phyloP scores from a whole-genome alignment of 164 flowering plant genomes.

The Pachysandra terminalis region DNA sequence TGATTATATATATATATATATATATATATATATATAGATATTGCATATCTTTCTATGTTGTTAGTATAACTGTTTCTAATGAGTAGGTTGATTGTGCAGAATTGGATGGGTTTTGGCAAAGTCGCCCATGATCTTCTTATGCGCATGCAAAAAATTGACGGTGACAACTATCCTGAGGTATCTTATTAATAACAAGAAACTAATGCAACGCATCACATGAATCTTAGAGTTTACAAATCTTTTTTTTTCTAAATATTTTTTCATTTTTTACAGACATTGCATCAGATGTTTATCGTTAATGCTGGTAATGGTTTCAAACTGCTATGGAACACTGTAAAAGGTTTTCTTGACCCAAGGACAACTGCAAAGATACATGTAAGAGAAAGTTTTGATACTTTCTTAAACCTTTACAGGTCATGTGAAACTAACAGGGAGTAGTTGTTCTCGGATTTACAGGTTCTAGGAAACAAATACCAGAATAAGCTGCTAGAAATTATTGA shows the following conservation, averaged over 20 bases:
- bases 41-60: neutral
- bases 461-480: conserved; percentile 62
- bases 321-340: conserved; percentile 73
- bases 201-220: neutral
- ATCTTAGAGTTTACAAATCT: neutral
- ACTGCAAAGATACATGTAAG: conserved; percentile 82
- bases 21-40: too few relatives aligned
- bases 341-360: conserved; percentile 83
- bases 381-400: neutral
- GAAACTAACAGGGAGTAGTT: conserved; percentile 1
- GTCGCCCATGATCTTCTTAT: conserved; percentile 74
- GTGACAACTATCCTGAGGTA: conserved; percentile 94
- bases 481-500: conserved; percentile 72
- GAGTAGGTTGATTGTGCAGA: conserved; percentile 43
- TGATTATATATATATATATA: neutral
- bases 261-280: conserved; percentile 59
- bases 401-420: neutral
- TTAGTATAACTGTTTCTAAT: conserved; percentile 5
- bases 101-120: conserved; percentile 77
- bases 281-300: conserved; percentile 88
- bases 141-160: conserved; percentile 85
- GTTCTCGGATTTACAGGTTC: conserved; percentile 47
- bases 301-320: conserved; percentile 84
- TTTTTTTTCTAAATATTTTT: conserved; percentile 7
- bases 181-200: conserved; percentile 8